These are phyloP conservation scores for Euphorbia lathyris DNA, from an alignment of 345 rosid species.

Conservation along the genomic window DNA sequence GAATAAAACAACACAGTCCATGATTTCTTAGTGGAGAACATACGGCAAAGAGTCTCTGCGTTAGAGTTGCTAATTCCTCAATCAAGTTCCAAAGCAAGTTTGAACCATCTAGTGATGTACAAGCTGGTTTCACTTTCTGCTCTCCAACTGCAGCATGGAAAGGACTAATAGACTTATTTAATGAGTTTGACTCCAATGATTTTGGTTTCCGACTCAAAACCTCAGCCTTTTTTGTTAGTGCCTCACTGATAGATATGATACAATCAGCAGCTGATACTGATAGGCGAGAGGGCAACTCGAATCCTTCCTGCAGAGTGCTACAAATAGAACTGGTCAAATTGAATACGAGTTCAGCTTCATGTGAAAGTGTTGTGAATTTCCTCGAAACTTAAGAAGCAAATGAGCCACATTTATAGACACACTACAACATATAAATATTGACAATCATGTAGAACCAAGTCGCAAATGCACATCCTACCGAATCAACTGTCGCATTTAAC, in stretches of 20 bases:
- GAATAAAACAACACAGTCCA: neutral
- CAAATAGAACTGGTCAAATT: slow-evolving; percentile 20
- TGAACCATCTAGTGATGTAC: slow-evolving; percentile 28
- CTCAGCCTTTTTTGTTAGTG: slow-evolving; percentile 56
- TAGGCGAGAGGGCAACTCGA: slow-evolving; percentile 86
- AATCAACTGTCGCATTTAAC: neutral
- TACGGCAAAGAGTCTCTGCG: slow-evolving; percentile 67
- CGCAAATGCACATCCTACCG: neutral
- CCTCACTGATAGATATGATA: slow-evolving; percentile 60
- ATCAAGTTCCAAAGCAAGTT: slow-evolving; percentile 61
- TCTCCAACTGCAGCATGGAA: slow-evolving; percentile 26
- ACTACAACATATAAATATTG: neutral
- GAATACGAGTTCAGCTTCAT: slow-evolving; percentile 2
- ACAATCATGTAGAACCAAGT: slow-evolving; percentile 8
- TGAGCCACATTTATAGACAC: neutral
- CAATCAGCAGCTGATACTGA: slow-evolving; percentile 90
- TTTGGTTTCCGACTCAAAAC: slow-evolving; percentile 33
- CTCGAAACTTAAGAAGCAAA: neutral
- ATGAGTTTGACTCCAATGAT: slow-evolving; percentile 28
- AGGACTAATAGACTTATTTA: slow-evolving; percentile 32
- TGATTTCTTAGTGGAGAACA: slow-evolving; percentile 28
- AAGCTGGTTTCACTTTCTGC: slow-evolving; percentile 32
- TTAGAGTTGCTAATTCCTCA: slow-evolving; percentile 47
- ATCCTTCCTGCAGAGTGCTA: slow-evolving; percentile 69
- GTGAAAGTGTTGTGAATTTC: neutral